A percentile compares a stretch with the other conserved stretches of the same genome.
Conservation (phyloP, 2,329 filamentous ascomycete genomes). For the Ophiocordyceps camponoti-floridani region DNA sequence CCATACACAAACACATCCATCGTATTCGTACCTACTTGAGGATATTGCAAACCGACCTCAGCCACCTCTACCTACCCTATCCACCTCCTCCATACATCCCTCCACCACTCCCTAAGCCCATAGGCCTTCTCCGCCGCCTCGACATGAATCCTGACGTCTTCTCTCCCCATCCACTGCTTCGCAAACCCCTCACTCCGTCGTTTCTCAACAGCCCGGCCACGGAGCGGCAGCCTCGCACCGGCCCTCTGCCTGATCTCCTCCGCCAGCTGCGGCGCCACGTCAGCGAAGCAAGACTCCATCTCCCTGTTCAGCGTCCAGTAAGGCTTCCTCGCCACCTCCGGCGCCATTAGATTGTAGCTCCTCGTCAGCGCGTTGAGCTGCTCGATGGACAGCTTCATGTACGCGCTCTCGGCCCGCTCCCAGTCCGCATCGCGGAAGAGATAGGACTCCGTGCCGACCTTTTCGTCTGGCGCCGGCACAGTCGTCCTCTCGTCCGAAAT, state of each 20-base stretch:
- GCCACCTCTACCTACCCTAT: neutral
- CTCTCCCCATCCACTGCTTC: constrained; percentile 36
- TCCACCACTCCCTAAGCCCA: constrained; percentile 80
- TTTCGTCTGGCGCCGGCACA: constrained; percentile 12
- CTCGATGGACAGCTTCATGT: constrained; percentile 57
- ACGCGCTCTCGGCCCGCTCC: constrained; percentile 54
- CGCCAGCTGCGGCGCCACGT: constrained; percentile 63
- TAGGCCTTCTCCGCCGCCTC: constrained; percentile 64
- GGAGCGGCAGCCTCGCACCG: constrained; percentile 12
- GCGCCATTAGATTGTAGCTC: constrained; percentile 90
- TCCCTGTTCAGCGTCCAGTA: constrained; percentile 78
- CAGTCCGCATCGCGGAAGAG: constrained; percentile 69
- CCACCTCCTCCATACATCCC: constrained; percentile 46
- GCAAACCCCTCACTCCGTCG: constrained; percentile 32
- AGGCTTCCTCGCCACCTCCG: constrained; percentile 78
- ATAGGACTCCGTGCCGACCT: constrained; percentile 14
- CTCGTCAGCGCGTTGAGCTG: constrained; percentile 66
- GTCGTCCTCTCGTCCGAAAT: constrained; percentile 22
- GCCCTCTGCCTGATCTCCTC: constrained; percentile 56
- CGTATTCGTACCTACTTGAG: no score
- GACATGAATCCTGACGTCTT: constrained; percentile 41
- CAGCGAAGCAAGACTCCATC: constrained; percentile 63
- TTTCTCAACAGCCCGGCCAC: constrained; percentile 11
- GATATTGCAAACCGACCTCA: no score
- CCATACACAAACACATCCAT: no score